These are phyloP conservation scores for Fusarium solani-melongenae DNA, from an alignment of 2,329 filamentous ascomycete species.

Conservation along the genomic window DNA sequence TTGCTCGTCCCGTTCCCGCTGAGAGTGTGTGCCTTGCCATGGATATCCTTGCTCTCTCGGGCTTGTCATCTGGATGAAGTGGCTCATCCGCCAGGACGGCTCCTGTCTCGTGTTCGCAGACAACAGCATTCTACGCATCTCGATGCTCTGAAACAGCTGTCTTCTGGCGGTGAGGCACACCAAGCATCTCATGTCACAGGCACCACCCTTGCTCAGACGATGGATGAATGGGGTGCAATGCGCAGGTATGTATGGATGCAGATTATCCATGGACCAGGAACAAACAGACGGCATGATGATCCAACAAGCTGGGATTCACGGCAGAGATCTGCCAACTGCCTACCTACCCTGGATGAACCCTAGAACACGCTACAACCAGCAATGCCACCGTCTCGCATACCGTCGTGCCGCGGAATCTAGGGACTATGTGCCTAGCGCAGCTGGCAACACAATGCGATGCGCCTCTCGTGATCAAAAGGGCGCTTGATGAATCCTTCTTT, in stretches of 20 bases:
- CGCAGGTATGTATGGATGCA: neutral
- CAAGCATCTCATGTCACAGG: neutral
- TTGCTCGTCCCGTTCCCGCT: neutral
- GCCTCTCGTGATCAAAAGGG: conserved; percentile 26
- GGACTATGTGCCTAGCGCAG: conserved; percentile 16
- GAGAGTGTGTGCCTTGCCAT: neutral
- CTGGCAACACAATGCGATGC: conserved; percentile 3
- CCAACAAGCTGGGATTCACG: neutral
- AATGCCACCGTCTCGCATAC: neutral
- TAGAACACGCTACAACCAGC: neutral
- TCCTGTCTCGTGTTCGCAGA: neutral
- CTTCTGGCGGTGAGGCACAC: conserved; percentile 29
- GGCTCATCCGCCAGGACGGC: neutral
- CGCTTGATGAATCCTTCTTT: neutral
- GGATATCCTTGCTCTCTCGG: neutral
- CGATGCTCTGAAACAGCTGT: conserved; percentile 35
- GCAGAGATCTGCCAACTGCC: neutral
- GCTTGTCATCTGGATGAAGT: neutral
- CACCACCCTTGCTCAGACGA: conserved; percentile 18
- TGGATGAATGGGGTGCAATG: neutral
- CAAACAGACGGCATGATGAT: neutral
- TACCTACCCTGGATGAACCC: conserved; percentile 19
- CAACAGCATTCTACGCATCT: conserved; percentile 17
- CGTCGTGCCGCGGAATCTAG: conserved; percentile 17
- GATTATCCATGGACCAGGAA: conserved; percentile 2